Evolutionary conservation across 768 basidiomycete species (phyloP).

Genomic region (Leccinum arenicola): DNA sequence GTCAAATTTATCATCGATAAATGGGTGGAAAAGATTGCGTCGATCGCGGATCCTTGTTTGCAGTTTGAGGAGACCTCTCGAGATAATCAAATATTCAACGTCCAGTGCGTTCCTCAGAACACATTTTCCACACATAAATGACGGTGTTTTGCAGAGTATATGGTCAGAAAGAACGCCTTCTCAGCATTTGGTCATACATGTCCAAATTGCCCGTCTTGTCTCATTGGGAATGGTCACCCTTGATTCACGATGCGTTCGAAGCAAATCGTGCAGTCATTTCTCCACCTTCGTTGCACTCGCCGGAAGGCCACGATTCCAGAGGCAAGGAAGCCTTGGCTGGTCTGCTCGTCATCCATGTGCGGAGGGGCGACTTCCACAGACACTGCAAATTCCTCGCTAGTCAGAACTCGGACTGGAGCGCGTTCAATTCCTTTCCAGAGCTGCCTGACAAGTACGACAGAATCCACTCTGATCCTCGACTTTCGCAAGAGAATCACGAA

Average conservation of each 20-base stretch:
- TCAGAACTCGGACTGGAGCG: slow-evolving; percentile 34
- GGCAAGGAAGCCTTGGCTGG: slow-evolving; percentile 24
- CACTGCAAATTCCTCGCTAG: slow-evolving; percentile 42
- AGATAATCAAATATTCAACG: slow-evolving; percentile 19
- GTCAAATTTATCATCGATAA: slow-evolving; percentile 31
- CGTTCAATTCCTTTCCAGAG: slow-evolving; percentile 43
- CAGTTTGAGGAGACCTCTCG: slow-evolving; percentile 28
- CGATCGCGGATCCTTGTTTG: slow-evolving; percentile 37
- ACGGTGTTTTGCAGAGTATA: slow-evolving; percentile 25
- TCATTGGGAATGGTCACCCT: slow-evolving; percentile 35
- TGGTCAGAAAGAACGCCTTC: slow-evolving; percentile 26
- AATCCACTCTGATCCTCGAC: slow-evolving; percentile 26
- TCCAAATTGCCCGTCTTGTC: slow-evolving; percentile 32
- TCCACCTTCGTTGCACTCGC: slow-evolving; percentile 14
- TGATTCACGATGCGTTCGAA: slow-evolving; percentile 30
- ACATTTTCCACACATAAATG: neutral
- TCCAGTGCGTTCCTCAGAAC: slow-evolving; percentile 10
- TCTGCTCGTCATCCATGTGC: slow-evolving; percentile 49
- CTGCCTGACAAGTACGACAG: slow-evolving; percentile 36
- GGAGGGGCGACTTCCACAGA: slow-evolving; percentile 44
- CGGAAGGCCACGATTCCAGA: slow-evolving; percentile 4
- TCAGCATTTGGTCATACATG: slow-evolving; percentile 35
- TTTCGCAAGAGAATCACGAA: slow-evolving; percentile 20
- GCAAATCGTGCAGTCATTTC: slow-evolving; percentile 17
- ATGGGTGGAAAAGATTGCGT: slow-evolving; percentile 34